Evolutionary conservation across 352 stramenopile genomes (phyloP), one percentile per base, ranked within the genome.

Genomic region (Pythium sp.): DNA sequence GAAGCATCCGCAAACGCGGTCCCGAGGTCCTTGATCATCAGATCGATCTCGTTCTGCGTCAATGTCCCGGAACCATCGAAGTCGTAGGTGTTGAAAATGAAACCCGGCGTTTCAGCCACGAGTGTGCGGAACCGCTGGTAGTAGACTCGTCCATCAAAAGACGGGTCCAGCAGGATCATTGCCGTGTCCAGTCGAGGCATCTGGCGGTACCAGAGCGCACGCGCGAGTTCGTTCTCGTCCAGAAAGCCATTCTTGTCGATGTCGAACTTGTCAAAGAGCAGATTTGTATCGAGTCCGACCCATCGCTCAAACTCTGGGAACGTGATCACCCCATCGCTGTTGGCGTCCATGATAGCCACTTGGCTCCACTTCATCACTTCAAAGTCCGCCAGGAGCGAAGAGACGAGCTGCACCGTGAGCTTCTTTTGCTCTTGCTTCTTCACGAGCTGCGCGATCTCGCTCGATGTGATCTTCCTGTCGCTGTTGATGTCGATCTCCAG

Each of bases 251-350:
- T 93, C 67, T 95, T 95, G 78, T 95, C 87, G 38, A 93, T 47
- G 51, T 95, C 87, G 61, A 92, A 95, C 41, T 76, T 76, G 53
- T 94, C 87, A 62, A 95, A 95, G 59, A 94, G 62, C n/a, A 95
- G 59, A 51, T 87, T 87, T 6, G 86, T 78, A 63, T 95, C 87
- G 12, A 85, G 24, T 1, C 85, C 85, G 38, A 95, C 43, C 87
- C 87, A 95, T 6, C 34, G 55, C 22, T 84, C 74, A 59, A 95
- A 95, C 64, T 95, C 87, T 0, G 34, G 22, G 58, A 83, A 94
- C 0, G 76, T 92, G 68, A 95, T 92, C 34, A 74, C 36, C 3
- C 75, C 79, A 59, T 92, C 72, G 11, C 53, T 62, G 58, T 95
- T 63, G 0, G 75, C 70, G 49, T 95, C 86, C 49, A 95, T 51